Evolutionary conservation across 805 yeast genomes (phyloP), one percentile per base, ranked within the genome.

Genomic region (Kazachstania africana): DNA sequence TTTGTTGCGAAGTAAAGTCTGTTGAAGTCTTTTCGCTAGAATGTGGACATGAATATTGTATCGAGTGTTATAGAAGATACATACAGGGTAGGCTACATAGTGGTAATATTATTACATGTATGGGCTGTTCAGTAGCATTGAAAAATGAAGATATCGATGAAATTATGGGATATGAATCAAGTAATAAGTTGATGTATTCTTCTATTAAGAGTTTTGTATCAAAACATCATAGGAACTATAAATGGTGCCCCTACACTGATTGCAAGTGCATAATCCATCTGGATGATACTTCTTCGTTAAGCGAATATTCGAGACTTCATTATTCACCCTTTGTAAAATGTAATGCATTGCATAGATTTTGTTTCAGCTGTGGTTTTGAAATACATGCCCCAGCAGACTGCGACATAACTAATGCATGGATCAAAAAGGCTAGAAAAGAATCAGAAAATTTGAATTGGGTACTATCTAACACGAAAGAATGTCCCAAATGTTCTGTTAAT

Each of bases 391-490:
- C 97, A 0, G 68, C 79, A n/a, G 80, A 91, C 2, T 91, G 98
- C 50, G 57, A 55, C 41, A 50, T 80, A 3, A 78, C 78, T 0
- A 63, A 64, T 33, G 52, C 57, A 27, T 91, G 98, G 98, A 63
- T 78, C 20, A 63, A 68, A 29, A 79, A 83, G 45, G 80, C 94
- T 40, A 66, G 67, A 37, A 91, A 84, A 49, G 97, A 91, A 50
- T 74, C 91, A 0, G 95, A 82, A 44, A 84, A 95, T 12, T 68
- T 77, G 3, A 72, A 78, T 46, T 91, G 97, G 96, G 75, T 91
- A 16, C 65, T 73, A 3, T 74, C 79, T 3, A 77, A 88, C 52
- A 84, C 98, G 1, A 78, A 83, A 43, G 70, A 71, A 27, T 91
- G 98, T 54, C 94, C 95, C 0, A 71, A 72, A 47, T 91, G 98